A percentile compares a stretch with the other conserved stretches of the same genome.
These are phyloP conservation scores for Fusarium duplospermum DNA, from an alignment of 2,329 filamentous ascomycete species.

Conservation along the genomic window DNA sequence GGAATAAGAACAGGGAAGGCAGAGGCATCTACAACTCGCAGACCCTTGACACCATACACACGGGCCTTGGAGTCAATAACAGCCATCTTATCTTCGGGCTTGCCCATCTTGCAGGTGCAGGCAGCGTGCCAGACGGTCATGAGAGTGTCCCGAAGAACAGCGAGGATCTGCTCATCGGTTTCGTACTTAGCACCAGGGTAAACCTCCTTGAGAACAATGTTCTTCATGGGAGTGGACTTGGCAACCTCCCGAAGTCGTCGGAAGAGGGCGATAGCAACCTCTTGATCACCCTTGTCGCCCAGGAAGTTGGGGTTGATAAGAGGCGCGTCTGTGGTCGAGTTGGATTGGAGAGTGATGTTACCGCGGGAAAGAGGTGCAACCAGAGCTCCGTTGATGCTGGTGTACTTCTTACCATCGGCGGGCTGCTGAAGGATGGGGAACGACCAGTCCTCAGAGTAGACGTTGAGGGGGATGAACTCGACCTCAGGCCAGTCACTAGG, in stretches of 20 bases:
- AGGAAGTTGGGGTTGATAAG: slow-evolving; percentile 61
- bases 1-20: slow-evolving; percentile 28
- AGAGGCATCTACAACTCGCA: slow-evolving; percentile 32
- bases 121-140: slow-evolving; percentile 41
- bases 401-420: slow-evolving; percentile 35
- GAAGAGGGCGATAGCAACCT: slow-evolving; percentile 57
- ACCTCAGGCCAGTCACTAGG: slow-evolving; percentile 52
- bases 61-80: slow-evolving; percentile 32
- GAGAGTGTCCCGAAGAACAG: slow-evolving; percentile 41
- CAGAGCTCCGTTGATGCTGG: slow-evolving; percentile 46
- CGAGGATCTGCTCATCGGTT: slow-evolving; percentile 57
- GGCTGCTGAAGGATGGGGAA: slow-evolving; percentile 36
- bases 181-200: slow-evolving; percentile 38
- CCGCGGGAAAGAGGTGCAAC: slow-evolving; percentile 57
- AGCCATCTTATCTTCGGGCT: slow-evolving; percentile 25
- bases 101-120: slow-evolving; percentile 40
- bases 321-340: slow-evolving; percentile 51
- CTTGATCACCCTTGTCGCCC: slow-evolving; percentile 54
- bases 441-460: slow-evolving; percentile 33
- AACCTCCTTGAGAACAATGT: slow-evolving; percentile 50
- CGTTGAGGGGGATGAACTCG: slow-evolving; percentile 44
- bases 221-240: slow-evolving; percentile 42
- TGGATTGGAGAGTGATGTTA: slow-evolving; percentile 54
- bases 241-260: slow-evolving; percentile 54
- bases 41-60: slow-evolving; percentile 28